These are phyloP conservation scores for Puya raimondii DNA, from an alignment of 176 grass and related monocot species.

Conservation along the genomic window DNA sequence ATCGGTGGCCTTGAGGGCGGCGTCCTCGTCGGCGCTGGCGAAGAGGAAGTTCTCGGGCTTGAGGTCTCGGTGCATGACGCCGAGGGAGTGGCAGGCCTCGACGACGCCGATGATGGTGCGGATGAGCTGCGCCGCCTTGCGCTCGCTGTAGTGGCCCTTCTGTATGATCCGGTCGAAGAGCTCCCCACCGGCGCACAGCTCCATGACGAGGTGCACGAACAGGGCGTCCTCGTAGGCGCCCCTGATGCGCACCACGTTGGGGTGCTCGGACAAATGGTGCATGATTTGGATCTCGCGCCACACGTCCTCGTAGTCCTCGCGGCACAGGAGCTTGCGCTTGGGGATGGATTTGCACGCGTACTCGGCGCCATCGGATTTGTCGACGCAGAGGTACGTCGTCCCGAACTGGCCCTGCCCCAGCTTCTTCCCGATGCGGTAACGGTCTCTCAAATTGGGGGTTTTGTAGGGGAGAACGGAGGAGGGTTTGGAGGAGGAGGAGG, in stretches of 20 bases:
- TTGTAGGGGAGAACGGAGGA: conserved; percentile 74
- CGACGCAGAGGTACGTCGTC: conserved; percentile 86
- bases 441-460: conserved; percentile 75
- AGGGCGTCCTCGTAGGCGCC: conserved; percentile 84
- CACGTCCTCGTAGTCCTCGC: conserved; percentile 91
- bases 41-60: conserved; percentile 98
- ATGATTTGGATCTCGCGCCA: conserved; percentile 70
- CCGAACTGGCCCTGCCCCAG: conserved; percentile 95
- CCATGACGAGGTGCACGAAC: conserved; percentile 97
- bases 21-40: conserved; percentile 54
- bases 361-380: conserved; percentile 49
- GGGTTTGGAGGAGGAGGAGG: conserved; percentile 29
- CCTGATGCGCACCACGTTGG: conserved; percentile 76
- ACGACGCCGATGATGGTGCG: conserved; percentile 79
- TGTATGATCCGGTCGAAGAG: conserved; percentile 90
- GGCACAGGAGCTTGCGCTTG: conserved; percentile 90
- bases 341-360: conserved; percentile 97
- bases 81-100: conserved; percentile 88
- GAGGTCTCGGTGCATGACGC: conserved; percentile 93
- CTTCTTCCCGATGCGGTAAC: conserved; percentile 93
- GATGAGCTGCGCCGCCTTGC: conserved; percentile 64
- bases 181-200: conserved; percentile 88
- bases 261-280: conserved; percentile 67
- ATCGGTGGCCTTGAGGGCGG: conserved; percentile 88
- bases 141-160: conserved; percentile 91